Conservation (phyloP, 108 stramenopile genomes). For the Pseudonitzschia delicatissima region DNA sequence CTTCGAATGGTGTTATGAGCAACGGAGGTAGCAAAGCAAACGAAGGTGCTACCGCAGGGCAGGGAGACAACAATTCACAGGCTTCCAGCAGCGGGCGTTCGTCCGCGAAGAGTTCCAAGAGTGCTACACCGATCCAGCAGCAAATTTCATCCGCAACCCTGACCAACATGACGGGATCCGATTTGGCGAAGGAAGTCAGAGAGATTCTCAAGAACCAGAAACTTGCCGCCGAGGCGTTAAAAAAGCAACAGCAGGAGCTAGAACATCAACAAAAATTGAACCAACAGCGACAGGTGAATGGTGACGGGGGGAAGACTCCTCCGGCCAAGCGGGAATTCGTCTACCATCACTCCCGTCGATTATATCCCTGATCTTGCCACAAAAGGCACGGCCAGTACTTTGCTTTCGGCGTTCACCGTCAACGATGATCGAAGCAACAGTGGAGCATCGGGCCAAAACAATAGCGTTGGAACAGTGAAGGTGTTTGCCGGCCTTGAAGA, state of each 20-base stretch:
- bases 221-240: conserved; percentile 15
- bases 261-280: conserved; percentile 6
- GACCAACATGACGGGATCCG: conserved; percentile 54
- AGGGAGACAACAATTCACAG: conserved; percentile 11
- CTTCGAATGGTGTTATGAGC: not conserved
- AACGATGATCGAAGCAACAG: not conserved
- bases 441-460: not conserved
- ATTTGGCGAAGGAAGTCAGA: conserved; percentile 57
- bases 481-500: conserved; percentile 59
- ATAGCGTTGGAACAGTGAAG: conserved; percentile 8
- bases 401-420: not conserved
- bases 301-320: conserved; percentile 2
- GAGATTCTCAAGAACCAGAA: conserved; percentile 54
- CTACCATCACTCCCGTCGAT: conserved; percentile 9
- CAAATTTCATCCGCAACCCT: conserved; percentile 46
- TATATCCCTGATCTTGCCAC: not conserved
- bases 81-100: conserved; percentile 15
- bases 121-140: not conserved
- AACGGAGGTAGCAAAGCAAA: not conserved
- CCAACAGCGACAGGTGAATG: not conserved
- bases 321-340: conserved; percentile 6
- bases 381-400: not conserved
- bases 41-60: not conserved
- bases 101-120: conserved; percentile 7
- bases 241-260: conserved; percentile 10